phyloP scores from a whole-genome alignment of 2,329 filamentous ascomycete species.

The Sporothrix globosa region DNA sequence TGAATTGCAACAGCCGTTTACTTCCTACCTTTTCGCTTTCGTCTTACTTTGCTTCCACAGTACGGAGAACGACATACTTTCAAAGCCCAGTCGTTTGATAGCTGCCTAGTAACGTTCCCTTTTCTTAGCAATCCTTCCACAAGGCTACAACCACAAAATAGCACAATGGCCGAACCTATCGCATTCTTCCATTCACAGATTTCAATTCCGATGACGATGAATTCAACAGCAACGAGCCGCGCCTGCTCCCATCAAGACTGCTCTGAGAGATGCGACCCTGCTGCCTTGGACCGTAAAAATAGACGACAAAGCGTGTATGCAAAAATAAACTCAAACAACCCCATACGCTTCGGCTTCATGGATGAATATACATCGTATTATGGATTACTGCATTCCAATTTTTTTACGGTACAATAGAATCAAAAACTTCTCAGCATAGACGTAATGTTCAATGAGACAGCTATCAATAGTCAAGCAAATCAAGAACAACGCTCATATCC shows the following conservation, averaged over 20 bases:
- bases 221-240: background rate
- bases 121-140: background rate
- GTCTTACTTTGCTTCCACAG: background rate
- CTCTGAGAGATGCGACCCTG: background rate
- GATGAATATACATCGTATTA: no score
- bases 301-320: background rate
- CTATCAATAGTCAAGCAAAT: no score
- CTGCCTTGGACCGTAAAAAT: background rate
- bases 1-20: no score
- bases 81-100: background rate
- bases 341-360: no score
- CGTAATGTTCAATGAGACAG: no score
- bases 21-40: background rate
- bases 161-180: background rate
- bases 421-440: no score
- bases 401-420: no score
- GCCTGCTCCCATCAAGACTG: background rate
- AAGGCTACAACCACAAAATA: no score
- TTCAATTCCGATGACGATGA: background rate
- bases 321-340: background rate
- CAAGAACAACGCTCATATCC: no score
- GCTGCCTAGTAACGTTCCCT: background rate
- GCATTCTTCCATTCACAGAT: background rate
- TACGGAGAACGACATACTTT: no score
- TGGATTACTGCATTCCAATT: no score